Percentiles rank a stretch among this genome's conserved stretches.
phyloP scores from a whole-genome alignment of 257 asterid genomes.

The Marsdenia floribunda region DNA sequence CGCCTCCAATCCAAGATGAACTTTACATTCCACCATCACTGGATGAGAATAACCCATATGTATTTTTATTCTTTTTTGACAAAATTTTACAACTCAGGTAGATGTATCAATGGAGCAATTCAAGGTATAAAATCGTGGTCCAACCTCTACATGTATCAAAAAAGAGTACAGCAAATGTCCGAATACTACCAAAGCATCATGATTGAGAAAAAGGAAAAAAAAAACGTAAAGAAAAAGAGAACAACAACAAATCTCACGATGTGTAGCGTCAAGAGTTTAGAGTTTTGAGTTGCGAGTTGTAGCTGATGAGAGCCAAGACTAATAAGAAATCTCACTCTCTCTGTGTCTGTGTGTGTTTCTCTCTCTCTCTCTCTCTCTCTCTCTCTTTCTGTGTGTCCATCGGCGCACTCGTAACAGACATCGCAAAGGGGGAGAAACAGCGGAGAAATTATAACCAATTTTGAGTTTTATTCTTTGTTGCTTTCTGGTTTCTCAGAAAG shows the following conservation, averaged over 20 bases:
- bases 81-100: not conserved
- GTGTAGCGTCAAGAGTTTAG: not conserved
- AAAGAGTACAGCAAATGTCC: not conserved
- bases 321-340: too few relatives aligned
- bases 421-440: not conserved
- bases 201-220: constrained; percentile 6
- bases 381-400: too few relatives aligned
- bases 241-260: not conserved
- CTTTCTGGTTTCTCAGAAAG: constrained; percentile 1
- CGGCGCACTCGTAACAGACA: not conserved
- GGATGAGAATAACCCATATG: not conserved
- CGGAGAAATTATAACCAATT: not conserved
- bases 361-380: not conserved
- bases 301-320: not conserved
- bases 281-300: not conserved
- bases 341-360: not conserved
- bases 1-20: not conserved
- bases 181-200: not conserved
- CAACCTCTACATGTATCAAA: not conserved
- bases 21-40: constrained; percentile 4
- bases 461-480: not conserved
- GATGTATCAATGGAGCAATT: not conserved
- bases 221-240: constrained; percentile 10
- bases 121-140: not conserved
- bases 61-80: not conserved